These are phyloP conservation scores for Polytolypa hystricis DNA, from an alignment of 2,329 filamentous ascomycete species.

Conservation along the genomic window DNA sequence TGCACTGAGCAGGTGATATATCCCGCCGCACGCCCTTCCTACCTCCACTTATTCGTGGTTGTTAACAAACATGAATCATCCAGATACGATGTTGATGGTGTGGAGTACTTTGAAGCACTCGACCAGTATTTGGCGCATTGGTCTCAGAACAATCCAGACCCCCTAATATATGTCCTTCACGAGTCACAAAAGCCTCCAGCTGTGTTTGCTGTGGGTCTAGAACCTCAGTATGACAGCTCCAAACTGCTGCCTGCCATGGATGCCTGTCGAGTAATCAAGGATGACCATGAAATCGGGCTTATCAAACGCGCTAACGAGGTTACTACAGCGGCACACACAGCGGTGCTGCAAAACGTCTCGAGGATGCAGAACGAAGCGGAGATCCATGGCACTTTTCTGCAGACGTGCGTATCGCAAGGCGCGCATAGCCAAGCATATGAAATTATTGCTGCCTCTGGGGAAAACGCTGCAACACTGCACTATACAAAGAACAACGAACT, in stretches of 20 bases:
- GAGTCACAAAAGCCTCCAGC: slow-evolving; percentile 21
- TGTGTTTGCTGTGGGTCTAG: neutral
- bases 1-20: slow-evolving; percentile 39
- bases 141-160: slow-evolving; percentile 18
- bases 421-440: slow-evolving; percentile 79
- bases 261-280: slow-evolving; percentile 58
- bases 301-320: slow-evolving; percentile 62
- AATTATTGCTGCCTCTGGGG: slow-evolving; percentile 71
- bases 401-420: slow-evolving; percentile 62
- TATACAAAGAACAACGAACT: slow-evolving; percentile 71
- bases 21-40: neutral
- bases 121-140: slow-evolving; percentile 38
- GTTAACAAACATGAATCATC: slow-evolving; percentile 9
- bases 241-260: slow-evolving; percentile 47
- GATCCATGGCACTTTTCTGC: slow-evolving; percentile 69
- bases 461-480: slow-evolving; percentile 74
- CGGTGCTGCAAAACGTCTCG: slow-evolving; percentile 50
- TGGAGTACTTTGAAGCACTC: slow-evolving; percentile 46
- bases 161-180: slow-evolving; percentile 29
- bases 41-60: neutral
- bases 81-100: slow-evolving; percentile 59
- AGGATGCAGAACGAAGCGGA: slow-evolving; percentile 66
- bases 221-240: slow-evolving; percentile 16
- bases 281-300: slow-evolving; percentile 62
- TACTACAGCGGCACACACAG: slow-evolving; percentile 55